These are phyloP conservation scores for Ophiostoma fasciatum DNA, from an alignment of 2,329 filamentous ascomycete genomes.

Conservation along the genomic window DNA sequence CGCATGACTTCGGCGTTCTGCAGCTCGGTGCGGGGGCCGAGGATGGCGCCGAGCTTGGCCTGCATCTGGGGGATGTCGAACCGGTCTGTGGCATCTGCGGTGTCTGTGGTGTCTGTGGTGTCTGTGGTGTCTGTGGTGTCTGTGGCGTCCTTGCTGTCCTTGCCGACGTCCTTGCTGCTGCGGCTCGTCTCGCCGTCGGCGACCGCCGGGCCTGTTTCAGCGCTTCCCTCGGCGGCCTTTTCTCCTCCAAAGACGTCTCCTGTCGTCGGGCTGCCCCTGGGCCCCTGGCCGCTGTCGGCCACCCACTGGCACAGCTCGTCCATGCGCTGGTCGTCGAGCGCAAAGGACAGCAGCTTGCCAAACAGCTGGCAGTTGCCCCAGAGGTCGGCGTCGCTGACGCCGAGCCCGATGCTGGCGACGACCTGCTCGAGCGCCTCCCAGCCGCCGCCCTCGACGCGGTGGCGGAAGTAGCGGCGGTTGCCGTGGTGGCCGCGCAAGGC, in stretches of 20 bases:
- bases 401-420: slow-evolving; percentile 51
- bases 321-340: slow-evolving; percentile 62
- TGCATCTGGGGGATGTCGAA: slow-evolving; percentile 15
- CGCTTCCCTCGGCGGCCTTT: background rate
- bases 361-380: slow-evolving; percentile 62
- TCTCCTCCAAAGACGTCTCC: too few species aligned
- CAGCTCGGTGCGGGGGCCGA: slow-evolving; percentile 36
- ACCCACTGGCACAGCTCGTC: slow-evolving; percentile 50
- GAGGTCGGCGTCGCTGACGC: slow-evolving; percentile 50
- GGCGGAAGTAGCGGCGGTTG: slow-evolving; percentile 76
- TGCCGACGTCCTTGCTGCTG: too few species aligned
- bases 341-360: slow-evolving; percentile 67
- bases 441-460: slow-evolving; percentile 59
- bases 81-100: background rate
- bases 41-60: slow-evolving; percentile 29
- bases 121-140: too few species aligned
- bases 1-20: slow-evolving; percentile 49
- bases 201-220: too few species aligned
- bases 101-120: background rate
- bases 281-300: too few species aligned
- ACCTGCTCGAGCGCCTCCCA: slow-evolving; percentile 64
- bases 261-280: too few species aligned
- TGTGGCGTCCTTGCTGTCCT: too few species aligned
- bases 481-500: slow-evolving; percentile 66
- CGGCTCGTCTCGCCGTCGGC: too few species aligned